Base-by-base conservation (phyloP, 768 basidiomycete species). In the Suillus lakei region DNA sequence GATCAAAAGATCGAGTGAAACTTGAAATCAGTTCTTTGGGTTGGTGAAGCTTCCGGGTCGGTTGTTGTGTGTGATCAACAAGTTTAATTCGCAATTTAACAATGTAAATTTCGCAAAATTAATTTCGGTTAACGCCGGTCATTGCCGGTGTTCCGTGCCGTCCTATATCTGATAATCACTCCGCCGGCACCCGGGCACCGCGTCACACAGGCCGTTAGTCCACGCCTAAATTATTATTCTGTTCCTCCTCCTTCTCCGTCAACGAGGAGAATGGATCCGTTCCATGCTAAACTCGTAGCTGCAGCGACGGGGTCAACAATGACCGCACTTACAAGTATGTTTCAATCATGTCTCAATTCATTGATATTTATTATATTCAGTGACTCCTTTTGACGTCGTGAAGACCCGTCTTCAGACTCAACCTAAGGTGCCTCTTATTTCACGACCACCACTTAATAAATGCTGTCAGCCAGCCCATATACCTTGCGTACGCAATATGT, bases 311-410 rank as follows among this genome's bases (percentile, higher is more conserved):
- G 93, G 60, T 90, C 93, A 16, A 88, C 89, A 36, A 73, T 95
- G 78, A 95, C 93, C 15, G 91, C 92, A 5, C 78, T 95, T 43
- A 93, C 93, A 8, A 95, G 93, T 92, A 73, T 44, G 88, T 5
- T 12, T 41, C 38, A 26, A 54, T 32, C 60, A 23, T 32, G 21
- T 60, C 39, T 26, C 6, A 6, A 46, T 28, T 15, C 15, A 41
- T 9, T 56, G 12, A 34, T 65, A 6, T 69, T 64, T 66, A 72
- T 62, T n/a, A n/a, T 48, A 64, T 64, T 12, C 74, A 99, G 97
- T 99, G 98, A 99, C 97, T 3, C 98, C 98, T 4, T 99, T 99
- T 76, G 98, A 99, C 78, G 95, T 99, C 62, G 86, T 99, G 70
- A 99, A 99, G 78, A 99, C 97, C 15, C 88, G 98, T 34, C 81